Percentiles rank a stretch among this genome's conserved stretches.
Conservation (phyloP, 257 asterid genomes). For the Thymus mandschuricus region DNA sequence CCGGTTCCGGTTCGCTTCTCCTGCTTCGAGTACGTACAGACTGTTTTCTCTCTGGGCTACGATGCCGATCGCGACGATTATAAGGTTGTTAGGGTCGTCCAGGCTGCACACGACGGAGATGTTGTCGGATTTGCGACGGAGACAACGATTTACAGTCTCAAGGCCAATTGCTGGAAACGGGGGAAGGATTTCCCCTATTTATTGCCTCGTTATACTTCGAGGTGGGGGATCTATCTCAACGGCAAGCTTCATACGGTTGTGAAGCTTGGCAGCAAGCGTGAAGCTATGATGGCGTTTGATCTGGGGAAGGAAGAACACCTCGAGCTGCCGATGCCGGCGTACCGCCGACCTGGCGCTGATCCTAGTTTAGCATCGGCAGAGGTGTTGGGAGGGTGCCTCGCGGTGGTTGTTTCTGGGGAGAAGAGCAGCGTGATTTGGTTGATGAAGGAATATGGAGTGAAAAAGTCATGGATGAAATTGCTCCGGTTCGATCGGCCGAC, state of each 20-base stretch:
- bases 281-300: slow-evolving; percentile 41
- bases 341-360: background rate
- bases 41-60: slow-evolving; percentile 36
- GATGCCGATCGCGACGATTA: slow-evolving; percentile 45
- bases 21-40: background rate
- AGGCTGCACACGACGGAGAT: slow-evolving; percentile 22
- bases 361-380: slow-evolving; percentile 7
- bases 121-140: slow-evolving; percentile 19
- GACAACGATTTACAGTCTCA: slow-evolving; percentile 43
- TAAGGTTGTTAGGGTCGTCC: slow-evolving; percentile 38
- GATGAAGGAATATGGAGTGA: slow-evolving; percentile 50
- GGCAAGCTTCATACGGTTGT: slow-evolving; percentile 43
- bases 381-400: slow-evolving; percentile 42
- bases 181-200: slow-evolving; percentile 27
- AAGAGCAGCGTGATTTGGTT: slow-evolving; percentile 42
- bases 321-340: slow-evolving; percentile 35
- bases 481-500: background rate
- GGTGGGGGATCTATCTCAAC: slow-evolving; percentile 38
- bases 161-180: slow-evolving; percentile 43
- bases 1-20: background rate
- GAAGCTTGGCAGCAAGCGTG: background rate
- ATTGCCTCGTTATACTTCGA: slow-evolving; percentile 25
- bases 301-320: slow-evolving; percentile 36
- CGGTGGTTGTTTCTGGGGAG: slow-evolving; percentile 18
- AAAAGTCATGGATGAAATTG: slow-evolving; percentile 51